A percentile compares a stretch with the other conserved stretches of the same genome.
Evolutionary conservation across 805 yeast species (phyloP).

Genomic region (Wickerhamia fluorescens): DNA sequence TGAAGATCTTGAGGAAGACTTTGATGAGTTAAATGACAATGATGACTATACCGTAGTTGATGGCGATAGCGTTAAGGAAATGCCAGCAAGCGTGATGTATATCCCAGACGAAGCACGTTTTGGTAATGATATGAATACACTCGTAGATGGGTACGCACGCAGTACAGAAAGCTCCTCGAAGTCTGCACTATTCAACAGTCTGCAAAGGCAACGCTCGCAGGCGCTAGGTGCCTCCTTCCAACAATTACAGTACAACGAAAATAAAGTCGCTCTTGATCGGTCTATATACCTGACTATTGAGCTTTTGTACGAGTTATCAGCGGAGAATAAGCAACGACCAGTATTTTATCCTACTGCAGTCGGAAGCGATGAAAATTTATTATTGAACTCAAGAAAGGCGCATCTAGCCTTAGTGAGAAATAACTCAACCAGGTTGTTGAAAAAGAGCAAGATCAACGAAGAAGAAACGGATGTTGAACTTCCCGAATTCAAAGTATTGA

Average conservation of each 20-base stretch:
- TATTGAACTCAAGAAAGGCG: conserved; percentile 44
- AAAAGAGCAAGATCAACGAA: conserved; percentile 10
- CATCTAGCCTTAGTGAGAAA: conserved; percentile 47
- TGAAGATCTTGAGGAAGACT: background rate
- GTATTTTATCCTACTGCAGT: conserved; percentile 52
- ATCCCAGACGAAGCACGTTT: conserved; percentile 27
- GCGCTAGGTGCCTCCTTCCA: conserved; percentile 47
- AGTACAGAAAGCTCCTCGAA: no score
- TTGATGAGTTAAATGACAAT: conserved; percentile 2
- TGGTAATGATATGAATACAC: conserved; percentile 22
- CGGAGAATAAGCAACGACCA: conserved; percentile 55
- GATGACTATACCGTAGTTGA: conserved; percentile 9
- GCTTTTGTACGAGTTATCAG: conserved; percentile 42
- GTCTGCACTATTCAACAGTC: no score
- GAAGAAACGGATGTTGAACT: conserved; percentile 12
- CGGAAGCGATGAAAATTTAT: conserved; percentile 22
- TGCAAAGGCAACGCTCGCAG: conserved; percentile 1
- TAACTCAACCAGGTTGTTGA: conserved; percentile 13
- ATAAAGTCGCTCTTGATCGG: conserved; percentile 56
- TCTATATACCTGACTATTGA: conserved; percentile 49
- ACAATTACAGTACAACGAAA: conserved; percentile 73
- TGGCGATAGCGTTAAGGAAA: conserved; percentile 2
- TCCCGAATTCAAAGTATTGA: conserved; percentile 52
- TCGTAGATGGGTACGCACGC: conserved; percentile 26
- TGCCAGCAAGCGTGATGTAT: conserved; percentile 20